Evolutionary conservation across 257 asterid species (phyloP).

Genomic region (Jasminum sambac): DNA sequence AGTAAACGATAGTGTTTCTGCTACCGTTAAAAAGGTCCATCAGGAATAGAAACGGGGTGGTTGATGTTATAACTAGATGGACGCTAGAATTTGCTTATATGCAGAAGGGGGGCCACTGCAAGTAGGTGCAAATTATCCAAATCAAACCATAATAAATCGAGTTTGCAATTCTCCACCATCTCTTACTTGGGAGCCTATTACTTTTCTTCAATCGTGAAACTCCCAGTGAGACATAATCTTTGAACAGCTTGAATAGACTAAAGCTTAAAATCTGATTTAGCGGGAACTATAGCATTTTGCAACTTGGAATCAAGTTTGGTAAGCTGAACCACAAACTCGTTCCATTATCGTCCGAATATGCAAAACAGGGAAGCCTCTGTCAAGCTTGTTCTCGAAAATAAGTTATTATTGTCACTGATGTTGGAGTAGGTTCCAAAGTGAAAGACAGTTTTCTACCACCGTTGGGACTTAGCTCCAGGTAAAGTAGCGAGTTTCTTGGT

Average conservation of each 20-base stretch:
- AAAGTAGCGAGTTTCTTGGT: neutral
- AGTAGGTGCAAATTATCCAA: slow-evolving; percentile 1
- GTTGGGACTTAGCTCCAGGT: neutral
- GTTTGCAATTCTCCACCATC: neutral
- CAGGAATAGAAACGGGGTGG: neutral
- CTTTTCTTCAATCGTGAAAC: neutral
- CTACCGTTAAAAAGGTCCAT: neutral
- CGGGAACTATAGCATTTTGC: neutral
- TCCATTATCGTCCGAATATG: neutral
- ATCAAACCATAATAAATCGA: neutral
- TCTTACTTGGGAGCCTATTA: neutral
- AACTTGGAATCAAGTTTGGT: neutral
- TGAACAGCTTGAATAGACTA: too few relatives aligned
- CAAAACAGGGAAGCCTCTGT: neutral
- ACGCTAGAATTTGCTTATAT: neutral
- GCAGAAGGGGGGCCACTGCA: neutral
- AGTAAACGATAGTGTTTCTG: neutral
- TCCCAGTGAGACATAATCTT: neutral
- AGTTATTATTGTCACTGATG: neutral
- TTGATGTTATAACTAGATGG: neutral
- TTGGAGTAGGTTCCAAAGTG: neutral
- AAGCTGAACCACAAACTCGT: neutral
- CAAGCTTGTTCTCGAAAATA: neutral
- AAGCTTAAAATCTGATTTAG: neutral
- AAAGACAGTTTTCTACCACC: neutral